Conservation (phyloP, 257 asterid species). For the Catharanthus roseus region DNA sequence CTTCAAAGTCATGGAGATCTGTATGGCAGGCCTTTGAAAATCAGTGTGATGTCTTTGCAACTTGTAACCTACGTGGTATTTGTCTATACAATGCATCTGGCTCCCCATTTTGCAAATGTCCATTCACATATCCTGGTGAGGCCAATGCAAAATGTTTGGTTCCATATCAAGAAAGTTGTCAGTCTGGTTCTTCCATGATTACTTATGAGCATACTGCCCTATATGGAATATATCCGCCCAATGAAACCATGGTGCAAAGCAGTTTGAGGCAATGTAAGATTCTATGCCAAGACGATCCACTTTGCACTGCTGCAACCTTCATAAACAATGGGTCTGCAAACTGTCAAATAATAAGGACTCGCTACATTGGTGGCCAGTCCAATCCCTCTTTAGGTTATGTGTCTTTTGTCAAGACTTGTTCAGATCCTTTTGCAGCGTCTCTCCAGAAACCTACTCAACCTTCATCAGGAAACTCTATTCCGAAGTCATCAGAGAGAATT, state of each 20-base stretch:
- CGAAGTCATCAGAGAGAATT: conserved; percentile 10
- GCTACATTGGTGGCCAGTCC: conserved; percentile 32
- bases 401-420: conserved; percentile 33
- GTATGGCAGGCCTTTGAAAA: conserved; percentile 41
- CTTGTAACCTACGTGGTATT: conserved; percentile 33
- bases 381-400: conserved; percentile 28
- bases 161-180: conserved; percentile 27
- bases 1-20: conserved; percentile 34
- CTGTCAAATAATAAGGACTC: conserved; percentile 31
- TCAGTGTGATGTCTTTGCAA: conserved; percentile 43
- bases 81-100: conserved; percentile 30
- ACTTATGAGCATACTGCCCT: conserved; percentile 25
- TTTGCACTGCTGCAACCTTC: conserved; percentile 37
- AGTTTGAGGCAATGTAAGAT: conserved; percentile 24
- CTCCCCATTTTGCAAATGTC: conserved; percentile 28
- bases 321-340: conserved; percentile 28
- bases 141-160: conserved; percentile 31
- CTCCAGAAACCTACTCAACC: conserved; percentile 7
- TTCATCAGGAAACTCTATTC: background rate
- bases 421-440: conserved; percentile 34
- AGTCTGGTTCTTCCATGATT: conserved; percentile 28
- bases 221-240: conserved; percentile 40
- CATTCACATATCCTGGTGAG: conserved; percentile 23
- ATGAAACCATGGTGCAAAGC: conserved; percentile 20
- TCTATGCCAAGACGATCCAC: conserved; percentile 32